phyloP scores from a whole-genome alignment of 441 rosid genomes.

The Raphanus hybrid region DNA sequence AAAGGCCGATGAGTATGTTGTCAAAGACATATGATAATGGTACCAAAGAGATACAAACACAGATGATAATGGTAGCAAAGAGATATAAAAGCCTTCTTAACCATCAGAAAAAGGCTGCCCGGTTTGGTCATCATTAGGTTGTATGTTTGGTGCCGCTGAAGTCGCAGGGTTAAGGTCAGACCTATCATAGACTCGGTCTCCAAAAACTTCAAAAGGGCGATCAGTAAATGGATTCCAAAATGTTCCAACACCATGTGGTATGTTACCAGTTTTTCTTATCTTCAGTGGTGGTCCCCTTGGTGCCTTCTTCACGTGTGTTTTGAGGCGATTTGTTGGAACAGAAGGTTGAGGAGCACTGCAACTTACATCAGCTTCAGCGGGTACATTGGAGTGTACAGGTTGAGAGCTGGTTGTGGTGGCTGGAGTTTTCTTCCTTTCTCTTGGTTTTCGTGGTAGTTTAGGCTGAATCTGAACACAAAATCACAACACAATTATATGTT shows the following conservation, averaged over 20 bases:
- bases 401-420: background rate
- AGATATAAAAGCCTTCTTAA: no score
- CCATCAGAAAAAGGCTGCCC: background rate
- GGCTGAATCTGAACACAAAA: background rate
- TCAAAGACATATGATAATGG: background rate
- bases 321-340: background rate
- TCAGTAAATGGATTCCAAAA: background rate
- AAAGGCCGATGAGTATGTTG: background rate
- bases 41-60: background rate
- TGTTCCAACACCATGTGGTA: background rate
- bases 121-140: background rate
- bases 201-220: background rate
- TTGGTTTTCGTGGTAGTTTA: background rate
- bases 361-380: background rate
- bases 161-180: background rate
- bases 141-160: background rate
- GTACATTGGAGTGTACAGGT: background rate
- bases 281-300: background rate
- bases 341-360: background rate
- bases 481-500: background rate
- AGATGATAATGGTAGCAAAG: background rate
- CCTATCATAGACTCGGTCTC: background rate
- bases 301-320: background rate
- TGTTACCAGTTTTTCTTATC: background rate
- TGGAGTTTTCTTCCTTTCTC: background rate